These are phyloP conservation scores for Gremmenia infestans DNA, from an alignment of 2,329 filamentous ascomycete genomes.

Conservation along the genomic window DNA sequence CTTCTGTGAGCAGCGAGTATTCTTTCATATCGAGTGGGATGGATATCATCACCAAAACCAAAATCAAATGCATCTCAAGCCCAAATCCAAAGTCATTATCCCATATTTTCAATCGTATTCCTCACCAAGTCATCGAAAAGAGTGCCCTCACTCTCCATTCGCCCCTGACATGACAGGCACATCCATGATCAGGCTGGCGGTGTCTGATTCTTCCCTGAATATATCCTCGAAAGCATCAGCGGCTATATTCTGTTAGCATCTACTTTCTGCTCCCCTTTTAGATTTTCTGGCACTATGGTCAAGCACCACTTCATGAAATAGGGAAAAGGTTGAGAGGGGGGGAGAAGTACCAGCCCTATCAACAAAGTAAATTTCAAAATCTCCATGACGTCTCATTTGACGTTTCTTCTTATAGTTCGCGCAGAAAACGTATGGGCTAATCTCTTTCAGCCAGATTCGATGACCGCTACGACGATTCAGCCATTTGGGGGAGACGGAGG, in stretches of 20 bases:
- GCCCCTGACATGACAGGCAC: slow-evolving; percentile 1
- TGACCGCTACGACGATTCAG: slow-evolving; percentile 43
- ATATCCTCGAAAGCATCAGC: slow-evolving; percentile 23
- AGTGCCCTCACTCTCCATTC: background rate
- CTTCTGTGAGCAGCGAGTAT: too few species aligned
- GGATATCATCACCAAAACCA: too few species aligned
- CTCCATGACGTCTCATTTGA: slow-evolving; percentile 38
- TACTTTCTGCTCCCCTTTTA: background rate
- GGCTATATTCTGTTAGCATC: slow-evolving; percentile 11
- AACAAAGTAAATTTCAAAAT: slow-evolving; percentile 30
- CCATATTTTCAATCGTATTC: background rate
- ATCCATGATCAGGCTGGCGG: background rate
- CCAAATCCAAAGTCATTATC: background rate
- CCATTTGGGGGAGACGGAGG: slow-evolving; percentile 46
- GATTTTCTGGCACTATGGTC: background rate
- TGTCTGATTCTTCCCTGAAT: slow-evolving; percentile 11
- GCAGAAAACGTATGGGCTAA: slow-evolving; percentile 56
- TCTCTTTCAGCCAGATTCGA: slow-evolving; percentile 47
- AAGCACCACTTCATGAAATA: background rate
- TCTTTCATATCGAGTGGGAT: too few species aligned
- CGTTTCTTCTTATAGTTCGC: slow-evolving; percentile 50
- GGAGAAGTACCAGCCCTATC: slow-evolving; percentile 22
- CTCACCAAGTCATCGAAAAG: background rate
- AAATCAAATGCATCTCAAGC: background rate
- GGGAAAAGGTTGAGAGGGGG: background rate